These are phyloP conservation scores for Mimosa bimucronata DNA, from an alignment of 306 rosid genomes.

Conservation along the genomic window DNA sequence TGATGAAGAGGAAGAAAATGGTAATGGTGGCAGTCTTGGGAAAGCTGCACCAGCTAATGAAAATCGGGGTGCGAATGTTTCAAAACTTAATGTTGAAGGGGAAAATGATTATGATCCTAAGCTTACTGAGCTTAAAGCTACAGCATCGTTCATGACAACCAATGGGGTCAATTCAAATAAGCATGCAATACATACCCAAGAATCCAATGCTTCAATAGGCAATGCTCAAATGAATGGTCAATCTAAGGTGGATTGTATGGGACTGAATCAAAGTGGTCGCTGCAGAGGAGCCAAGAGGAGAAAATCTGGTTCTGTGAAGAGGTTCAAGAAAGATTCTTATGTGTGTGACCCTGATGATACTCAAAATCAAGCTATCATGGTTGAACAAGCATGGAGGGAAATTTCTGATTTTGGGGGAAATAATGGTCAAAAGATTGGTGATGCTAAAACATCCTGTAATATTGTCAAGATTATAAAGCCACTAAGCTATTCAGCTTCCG, in stretches of 20 bases:
- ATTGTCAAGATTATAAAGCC: conserved; percentile 80
- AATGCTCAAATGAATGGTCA: conserved; percentile 42
- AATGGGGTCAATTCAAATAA: conserved; percentile 38
- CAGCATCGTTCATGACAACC: conserved; percentile 23
- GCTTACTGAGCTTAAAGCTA: conserved; percentile 77
- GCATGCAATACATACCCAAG: background rate
- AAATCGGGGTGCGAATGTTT: conserved; percentile 35
- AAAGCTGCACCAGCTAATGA: conserved; percentile 36
- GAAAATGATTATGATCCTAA: conserved; percentile 75
- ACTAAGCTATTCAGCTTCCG: conserved; percentile 61
- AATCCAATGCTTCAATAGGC: conserved; percentile 22
- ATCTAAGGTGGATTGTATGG: conserved; percentile 46
- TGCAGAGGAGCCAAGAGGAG: conserved; percentile 74
- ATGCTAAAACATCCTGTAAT: conserved; percentile 40
- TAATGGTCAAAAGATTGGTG: conserved; percentile 42
- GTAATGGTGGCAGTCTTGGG: conserved; percentile 38
- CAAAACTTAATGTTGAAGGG: conserved; percentile 31
- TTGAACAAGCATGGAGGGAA: conserved; percentile 37
- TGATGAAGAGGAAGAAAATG: conserved; percentile 45
- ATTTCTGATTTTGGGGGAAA: conserved; percentile 45
- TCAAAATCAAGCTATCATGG: conserved; percentile 44
- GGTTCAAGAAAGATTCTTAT: conserved; percentile 64
- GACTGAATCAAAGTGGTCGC: conserved; percentile 48
- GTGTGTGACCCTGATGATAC: conserved; percentile 42
- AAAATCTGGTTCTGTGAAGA: conserved; percentile 85